phyloP scores from a whole-genome alignment of 306 rosid genomes.

The Trifolium pratense region DNA sequence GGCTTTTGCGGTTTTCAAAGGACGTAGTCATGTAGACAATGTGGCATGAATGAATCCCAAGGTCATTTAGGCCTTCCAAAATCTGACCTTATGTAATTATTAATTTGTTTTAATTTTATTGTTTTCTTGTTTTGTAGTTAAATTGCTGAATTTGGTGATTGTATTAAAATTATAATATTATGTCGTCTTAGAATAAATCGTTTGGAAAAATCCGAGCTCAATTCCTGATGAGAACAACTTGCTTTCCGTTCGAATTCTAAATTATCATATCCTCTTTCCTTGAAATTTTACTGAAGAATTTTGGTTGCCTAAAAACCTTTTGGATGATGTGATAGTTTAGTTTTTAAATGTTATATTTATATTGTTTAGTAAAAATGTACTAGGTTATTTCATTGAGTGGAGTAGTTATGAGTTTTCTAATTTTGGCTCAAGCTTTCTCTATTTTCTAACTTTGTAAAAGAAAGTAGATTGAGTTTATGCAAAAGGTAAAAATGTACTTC shows the following conservation, averaged over 20 bases:
- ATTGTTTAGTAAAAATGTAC: neutral
- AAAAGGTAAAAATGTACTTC: neutral
- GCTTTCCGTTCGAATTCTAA: too few species aligned
- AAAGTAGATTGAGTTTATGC: neutral
- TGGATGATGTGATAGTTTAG: conserved; percentile 30
- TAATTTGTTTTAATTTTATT: neutral
- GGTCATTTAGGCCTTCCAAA: conserved; percentile 14
- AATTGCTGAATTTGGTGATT: neutral
- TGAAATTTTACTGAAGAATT: too few species aligned
- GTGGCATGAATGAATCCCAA: conserved; percentile 11
- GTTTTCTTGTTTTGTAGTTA: conserved; percentile 18
- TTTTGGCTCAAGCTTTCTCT: neutral
- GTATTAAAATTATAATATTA: neutral
- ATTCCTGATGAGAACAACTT: too few species aligned
- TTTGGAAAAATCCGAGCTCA: too few species aligned
- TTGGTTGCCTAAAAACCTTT: neutral
- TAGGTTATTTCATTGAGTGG: neutral
- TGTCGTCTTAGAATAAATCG: too few species aligned
- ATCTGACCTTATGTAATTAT: neutral
- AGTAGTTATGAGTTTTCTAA: neutral
- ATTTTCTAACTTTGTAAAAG: neutral
- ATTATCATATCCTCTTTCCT: too few species aligned
- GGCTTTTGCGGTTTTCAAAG: conserved; percentile 43
- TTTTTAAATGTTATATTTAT: neutral
- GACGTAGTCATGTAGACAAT: conserved; percentile 18